A percentile compares a stretch with the other conserved stretches of the same genome.
phyloP scores from a whole-genome alignment of 768 basidiomycete genomes.

The Phylloporus arenicola region DNA sequence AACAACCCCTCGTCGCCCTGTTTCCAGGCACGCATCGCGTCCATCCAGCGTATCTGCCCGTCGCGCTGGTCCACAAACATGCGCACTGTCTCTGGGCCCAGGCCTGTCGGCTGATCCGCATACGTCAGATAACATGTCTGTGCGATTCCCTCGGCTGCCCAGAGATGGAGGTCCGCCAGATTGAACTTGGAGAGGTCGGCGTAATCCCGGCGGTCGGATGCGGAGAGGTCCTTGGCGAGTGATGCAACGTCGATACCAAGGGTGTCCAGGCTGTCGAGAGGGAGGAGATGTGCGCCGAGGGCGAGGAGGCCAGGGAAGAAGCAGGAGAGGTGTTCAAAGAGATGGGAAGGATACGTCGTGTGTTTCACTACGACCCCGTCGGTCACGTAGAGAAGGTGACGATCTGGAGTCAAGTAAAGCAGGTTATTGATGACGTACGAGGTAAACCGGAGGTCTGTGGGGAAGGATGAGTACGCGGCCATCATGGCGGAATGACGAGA shows the following conservation, averaged over 20 bases:
- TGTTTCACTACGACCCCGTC: conserved; percentile 34
- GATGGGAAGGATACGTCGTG: conserved; percentile 35
- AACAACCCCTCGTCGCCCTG: conserved; percentile 10
- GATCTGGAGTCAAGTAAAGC: conserved; percentile 10
- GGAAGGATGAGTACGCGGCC: not conserved
- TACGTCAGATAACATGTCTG: conserved; percentile 71
- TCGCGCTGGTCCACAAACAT: conserved; percentile 12
- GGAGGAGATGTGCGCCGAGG: conserved; percentile 63
- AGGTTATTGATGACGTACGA: conserved; percentile 45
- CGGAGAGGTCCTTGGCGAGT: conserved; percentile 25
- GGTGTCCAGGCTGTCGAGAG: conserved; percentile 46
- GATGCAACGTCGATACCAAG: conserved; percentile 42
- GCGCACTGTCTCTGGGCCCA: conserved; percentile 52
- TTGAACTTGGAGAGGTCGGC: conserved; percentile 39
- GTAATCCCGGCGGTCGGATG: conserved; percentile 26
- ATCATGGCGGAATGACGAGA: too few relatives aligned
- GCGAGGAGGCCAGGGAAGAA: conserved; percentile 75
- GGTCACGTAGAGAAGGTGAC: conserved; percentile 50
- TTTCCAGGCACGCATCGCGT: conserved; percentile 43
- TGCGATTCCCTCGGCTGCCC: conserved; percentile 71
- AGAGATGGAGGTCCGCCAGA: conserved; percentile 58
- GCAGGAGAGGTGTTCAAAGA: conserved; percentile 69
- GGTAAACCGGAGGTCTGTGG: conserved; percentile 55
- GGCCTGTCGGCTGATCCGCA: conserved; percentile 62
- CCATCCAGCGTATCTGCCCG: conserved; percentile 19